A percentile compares a stretch with the other conserved stretches of the same genome.
Conservation (phyloP, 768 basidiomycete species). For the Leccinum pellstonianum region DNA sequence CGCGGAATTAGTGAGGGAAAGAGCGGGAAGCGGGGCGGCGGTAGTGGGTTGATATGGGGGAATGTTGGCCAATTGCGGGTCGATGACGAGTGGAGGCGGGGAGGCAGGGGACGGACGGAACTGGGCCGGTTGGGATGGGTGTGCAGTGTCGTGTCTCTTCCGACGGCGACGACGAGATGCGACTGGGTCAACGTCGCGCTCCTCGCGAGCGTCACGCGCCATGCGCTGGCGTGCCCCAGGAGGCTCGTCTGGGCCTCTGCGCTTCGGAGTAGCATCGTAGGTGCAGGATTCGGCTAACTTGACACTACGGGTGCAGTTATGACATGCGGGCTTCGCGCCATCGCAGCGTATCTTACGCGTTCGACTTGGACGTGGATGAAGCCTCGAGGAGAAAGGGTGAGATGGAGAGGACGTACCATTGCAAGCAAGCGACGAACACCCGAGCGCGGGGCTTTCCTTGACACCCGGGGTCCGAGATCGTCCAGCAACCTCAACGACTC, state of each 20-base stretch:
- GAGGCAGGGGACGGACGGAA: neutral
- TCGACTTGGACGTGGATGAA: slow-evolving; percentile 45
- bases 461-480: slow-evolving; percentile 17
- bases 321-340: slow-evolving; percentile 73
- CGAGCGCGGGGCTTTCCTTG: slow-evolving; percentile 72
- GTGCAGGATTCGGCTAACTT: slow-evolving; percentile 48
- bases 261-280: slow-evolving; percentile 72
- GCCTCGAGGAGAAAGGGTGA: neutral
- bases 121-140: slow-evolving; percentile 3
- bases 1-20: slow-evolving; percentile 6
- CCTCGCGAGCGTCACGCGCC: slow-evolving; percentile 40
- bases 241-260: slow-evolving; percentile 75
- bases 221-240: slow-evolving; percentile 77
- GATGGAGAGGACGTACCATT: slow-evolving; percentile 51
- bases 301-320: slow-evolving; percentile 63
- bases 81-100: slow-evolving; percentile 20
- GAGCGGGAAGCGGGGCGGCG: neutral
- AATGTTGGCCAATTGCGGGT: slow-evolving; percentile 27
- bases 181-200: slow-evolving; percentile 27
- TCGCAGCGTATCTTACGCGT: slow-evolving; percentile 80
- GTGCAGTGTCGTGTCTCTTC: slow-evolving; percentile 9
- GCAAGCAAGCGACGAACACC: slow-evolving; percentile 76
- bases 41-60: slow-evolving; percentile 14
- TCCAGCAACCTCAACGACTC: slow-evolving; percentile 25
- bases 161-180: slow-evolving; percentile 27